A percentile compares a stretch with the other conserved stretches of the same genome.
Evolutionary conservation across 1,284 basidiomycete species (phyloP).

Genomic region (Pascua guehoae): DNA sequence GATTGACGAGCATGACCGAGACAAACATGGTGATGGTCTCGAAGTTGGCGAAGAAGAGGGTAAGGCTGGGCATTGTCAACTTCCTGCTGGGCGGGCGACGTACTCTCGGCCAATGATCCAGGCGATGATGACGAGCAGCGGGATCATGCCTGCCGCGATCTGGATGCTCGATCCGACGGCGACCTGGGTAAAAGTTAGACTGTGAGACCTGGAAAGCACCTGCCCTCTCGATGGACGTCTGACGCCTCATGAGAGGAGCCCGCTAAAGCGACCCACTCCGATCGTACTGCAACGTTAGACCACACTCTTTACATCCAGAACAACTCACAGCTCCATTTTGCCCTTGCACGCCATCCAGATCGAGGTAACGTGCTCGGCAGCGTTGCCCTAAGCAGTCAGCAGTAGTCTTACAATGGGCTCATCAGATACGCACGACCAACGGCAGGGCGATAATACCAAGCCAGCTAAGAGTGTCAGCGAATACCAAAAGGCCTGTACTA

Average conservation of each 20-base stretch:
- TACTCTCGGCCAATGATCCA: slow-evolving; percentile 58
- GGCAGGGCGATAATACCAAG: slow-evolving; percentile 55
- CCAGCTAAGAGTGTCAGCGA: slow-evolving; percentile 29
- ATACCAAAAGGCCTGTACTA: neutral
- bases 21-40: slow-evolving; percentile 80
- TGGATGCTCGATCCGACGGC: slow-evolving; percentile 89
- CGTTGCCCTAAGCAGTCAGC: slow-evolving; percentile 54
- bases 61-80: slow-evolving; percentile 65
- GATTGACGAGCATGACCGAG: slow-evolving; percentile 75
- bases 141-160: slow-evolving; percentile 84
- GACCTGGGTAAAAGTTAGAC: too few species aligned
- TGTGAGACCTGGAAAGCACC: too few species aligned
- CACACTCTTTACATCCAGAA: too few species aligned
- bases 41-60: slow-evolving; percentile 65
- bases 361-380: slow-evolving; percentile 68
- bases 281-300: slow-evolving; percentile 54
- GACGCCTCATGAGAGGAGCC: too few species aligned
- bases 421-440: slow-evolving; percentile 45
- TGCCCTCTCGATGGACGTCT: too few species aligned
- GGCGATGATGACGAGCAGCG: slow-evolving; percentile 74
- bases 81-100: too few species aligned
- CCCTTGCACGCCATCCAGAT: slow-evolving; percentile 87
- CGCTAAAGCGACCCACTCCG: slow-evolving; percentile 54
- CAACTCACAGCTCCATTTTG: slow-evolving; percentile 54
- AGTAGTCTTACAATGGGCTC: neutral